Base-by-base conservation (phyloP, 371 early-diverging fungal species). In the Saksenaea vasiformis region DNA sequence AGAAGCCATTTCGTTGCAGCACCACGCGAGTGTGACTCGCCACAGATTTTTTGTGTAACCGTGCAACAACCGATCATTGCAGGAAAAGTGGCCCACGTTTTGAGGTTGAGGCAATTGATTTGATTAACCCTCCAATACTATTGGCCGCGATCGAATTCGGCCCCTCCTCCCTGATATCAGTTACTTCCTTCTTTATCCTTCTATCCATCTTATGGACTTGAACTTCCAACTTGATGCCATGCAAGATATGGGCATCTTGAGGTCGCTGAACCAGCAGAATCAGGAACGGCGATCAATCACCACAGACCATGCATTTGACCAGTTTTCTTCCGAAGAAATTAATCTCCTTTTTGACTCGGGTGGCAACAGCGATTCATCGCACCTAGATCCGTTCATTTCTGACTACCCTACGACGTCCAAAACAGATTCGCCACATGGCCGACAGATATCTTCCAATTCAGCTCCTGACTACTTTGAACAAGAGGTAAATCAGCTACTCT, bases 81-180 rank as follows among this genome's bases (percentile, higher is more conserved):
- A 61, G 66, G 66, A 66, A 60, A 66, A 17, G 10, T 17, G 39
- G 66, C 60, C 66, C 66, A 66, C 66, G 66, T 66, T 66, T 41
- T 66, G 36, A 28, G 66, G 55, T 35, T 60, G 56, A 47, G 66
- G 66, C 66, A 43, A 26, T 58, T 66, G 66, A 66, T 66, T 66
- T 60, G 60, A 54, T 47, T 60, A 54, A 51, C 36, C 13, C 36
- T 35, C 53, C 31, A 44, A 26, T 54, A 34, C 54, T 34, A 35
- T 37, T 37, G 36, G 65, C 53, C 54, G 36, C 27, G 56, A 13
- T 51, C 53, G 58, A 54, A n/a, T 47, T 47, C 31, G 47, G 59
- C 56, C 63, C 56, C 55, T 56, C 57, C 41, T 17, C 57, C 35
- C 56, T 39, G 35, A 24, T 43, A 54, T 17, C 53, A 34, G 28